Evolutionary conservation across 768 basidiomycete genomes (phyloP).

Genomic region (Atractiella rhizophila): DNA sequence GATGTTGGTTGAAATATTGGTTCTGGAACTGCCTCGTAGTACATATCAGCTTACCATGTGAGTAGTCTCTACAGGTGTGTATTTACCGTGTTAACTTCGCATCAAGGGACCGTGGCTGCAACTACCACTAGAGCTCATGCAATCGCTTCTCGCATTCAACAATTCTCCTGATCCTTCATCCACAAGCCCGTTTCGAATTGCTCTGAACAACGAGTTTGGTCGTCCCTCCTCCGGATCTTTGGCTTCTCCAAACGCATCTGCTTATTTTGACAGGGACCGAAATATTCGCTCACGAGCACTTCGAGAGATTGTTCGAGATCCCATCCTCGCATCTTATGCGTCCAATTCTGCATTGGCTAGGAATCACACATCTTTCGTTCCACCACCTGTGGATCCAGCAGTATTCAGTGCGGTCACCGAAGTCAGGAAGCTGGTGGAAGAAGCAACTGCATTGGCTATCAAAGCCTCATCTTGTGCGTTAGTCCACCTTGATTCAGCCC

Average conservation of each 20-base stretch:
- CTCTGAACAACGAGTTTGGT: conserved; percentile 8
- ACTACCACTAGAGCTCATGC: conserved; percentile 58
- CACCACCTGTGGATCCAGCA: conserved; percentile 70
- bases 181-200: conserved; percentile 21
- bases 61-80: background rate
- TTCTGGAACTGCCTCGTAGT: conserved; percentile 4
- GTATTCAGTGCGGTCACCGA: conserved; percentile 50
- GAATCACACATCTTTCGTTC: conserved; percentile 28
- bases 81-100: conserved; percentile 3
- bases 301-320: no score
- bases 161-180: conserved; percentile 33
- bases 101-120: conserved; percentile 71
- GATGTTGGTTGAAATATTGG: background rate
- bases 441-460: conserved; percentile 65
- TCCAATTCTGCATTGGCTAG: conserved; percentile 17
- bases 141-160: conserved; percentile 54
- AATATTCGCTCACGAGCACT: conserved; percentile 12
- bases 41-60: conserved; percentile 4
- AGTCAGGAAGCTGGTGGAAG: conserved; percentile 62
- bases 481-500: conserved; percentile 44
- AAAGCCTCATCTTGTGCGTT: conserved; percentile 66
- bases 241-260: conserved; percentile 27
- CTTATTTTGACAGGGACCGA: background rate
- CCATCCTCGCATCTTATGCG: conserved; percentile 20
- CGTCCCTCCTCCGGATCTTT: conserved; percentile 24